phyloP scores from a whole-genome alignment of 495 filamentous ascomycete genomes.

The Poronia punctata region DNA sequence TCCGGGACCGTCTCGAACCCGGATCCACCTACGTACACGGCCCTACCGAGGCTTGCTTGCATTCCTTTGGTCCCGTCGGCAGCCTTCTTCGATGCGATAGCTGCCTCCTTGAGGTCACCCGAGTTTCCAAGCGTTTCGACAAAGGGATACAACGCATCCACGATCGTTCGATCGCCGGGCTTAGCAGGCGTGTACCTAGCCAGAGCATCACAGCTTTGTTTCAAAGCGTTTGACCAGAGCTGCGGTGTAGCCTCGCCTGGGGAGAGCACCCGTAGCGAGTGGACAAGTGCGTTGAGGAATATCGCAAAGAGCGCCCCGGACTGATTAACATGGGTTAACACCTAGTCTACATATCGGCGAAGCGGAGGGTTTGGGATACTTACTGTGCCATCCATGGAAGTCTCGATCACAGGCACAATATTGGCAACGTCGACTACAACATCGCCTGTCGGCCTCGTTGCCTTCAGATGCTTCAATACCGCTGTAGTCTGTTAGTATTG shows the following conservation, averaged over 20 bases:
- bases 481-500: conserved; percentile 35
- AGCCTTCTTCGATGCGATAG: conserved; percentile 64
- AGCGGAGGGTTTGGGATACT: neutral
- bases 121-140: conserved; percentile 59
- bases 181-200: conserved; percentile 83
- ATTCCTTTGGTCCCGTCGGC: conserved; percentile 84
- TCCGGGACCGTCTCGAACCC: conserved; percentile 78
- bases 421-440: conserved; percentile 61
- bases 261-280: conserved; percentile 56
- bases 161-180: conserved; percentile 80
- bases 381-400: conserved; percentile 81
- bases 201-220: conserved; percentile 61
- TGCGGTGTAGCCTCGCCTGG: conserved; percentile 40
- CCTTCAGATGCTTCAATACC: conserved; percentile 57
- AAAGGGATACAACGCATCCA: conserved; percentile 88
- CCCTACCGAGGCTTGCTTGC: conserved; percentile 79
- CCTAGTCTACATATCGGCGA: neutral
- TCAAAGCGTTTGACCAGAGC: conserved; percentile 70
- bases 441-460: conserved; percentile 55
- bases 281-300: conserved; percentile 84
- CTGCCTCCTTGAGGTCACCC: conserved; percentile 60
- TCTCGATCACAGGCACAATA: conserved; percentile 81
- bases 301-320: conserved; percentile 94
- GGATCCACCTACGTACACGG: conserved; percentile 87
- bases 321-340: neutral